Percentiles rank a stretch among this genome's conserved stretches.
phyloP scores from a whole-genome alignment of 805 yeast species.

The Metschnikowia kofuensis region DNA sequence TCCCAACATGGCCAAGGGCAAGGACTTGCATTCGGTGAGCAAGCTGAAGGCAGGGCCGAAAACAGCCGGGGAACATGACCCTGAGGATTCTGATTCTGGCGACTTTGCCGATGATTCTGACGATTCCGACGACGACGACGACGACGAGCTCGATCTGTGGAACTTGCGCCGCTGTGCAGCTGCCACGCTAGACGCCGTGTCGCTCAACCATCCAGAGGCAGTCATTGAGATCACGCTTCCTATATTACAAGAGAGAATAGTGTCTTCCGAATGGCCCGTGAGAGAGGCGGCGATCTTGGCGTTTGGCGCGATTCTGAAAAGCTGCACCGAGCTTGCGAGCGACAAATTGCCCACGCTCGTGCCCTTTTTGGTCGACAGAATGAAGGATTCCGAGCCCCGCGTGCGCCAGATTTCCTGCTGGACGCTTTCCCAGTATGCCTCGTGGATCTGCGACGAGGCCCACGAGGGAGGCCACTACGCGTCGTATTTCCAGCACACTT shows the following conservation, averaged over 20 bases:
- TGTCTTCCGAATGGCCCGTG: conserved; percentile 76
- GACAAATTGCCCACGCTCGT: conserved; percentile 75
- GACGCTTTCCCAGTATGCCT: conserved; percentile 84
- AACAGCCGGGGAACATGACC: conserved; percentile 5
- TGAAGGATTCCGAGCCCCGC: conserved; percentile 72
- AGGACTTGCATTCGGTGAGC: conserved; percentile 34
- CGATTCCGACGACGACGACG: conserved; percentile 50
- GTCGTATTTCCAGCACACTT: conserved; percentile 69
- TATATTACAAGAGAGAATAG: conserved; percentile 64
- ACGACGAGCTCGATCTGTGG: conserved; percentile 75
- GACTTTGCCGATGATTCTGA: conserved; percentile 4
- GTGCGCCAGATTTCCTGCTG: conserved; percentile 94
- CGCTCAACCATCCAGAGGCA: conserved; percentile 62
- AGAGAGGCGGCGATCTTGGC: conserved; percentile 94
- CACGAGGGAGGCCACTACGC: conserved; percentile 59
- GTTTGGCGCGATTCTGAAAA: conserved; percentile 91
- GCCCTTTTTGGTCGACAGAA: conserved; percentile 79
- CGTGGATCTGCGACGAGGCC: conserved; percentile 78
- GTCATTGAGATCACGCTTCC: conserved; percentile 73
- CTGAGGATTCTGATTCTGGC: conserved; percentile 14
- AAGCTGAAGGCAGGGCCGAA: conserved; percentile 15
- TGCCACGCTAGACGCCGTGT: conserved; percentile 81
- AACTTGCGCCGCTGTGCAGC: conserved; percentile 91
- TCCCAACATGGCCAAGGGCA: conserved; percentile 73
- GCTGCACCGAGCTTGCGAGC: conserved; percentile 70